These are phyloP conservation scores for Gamsiella multidivaricata DNA, from an alignment of 192 early-diverging fungal genomes.

Conservation along the genomic window DNA sequence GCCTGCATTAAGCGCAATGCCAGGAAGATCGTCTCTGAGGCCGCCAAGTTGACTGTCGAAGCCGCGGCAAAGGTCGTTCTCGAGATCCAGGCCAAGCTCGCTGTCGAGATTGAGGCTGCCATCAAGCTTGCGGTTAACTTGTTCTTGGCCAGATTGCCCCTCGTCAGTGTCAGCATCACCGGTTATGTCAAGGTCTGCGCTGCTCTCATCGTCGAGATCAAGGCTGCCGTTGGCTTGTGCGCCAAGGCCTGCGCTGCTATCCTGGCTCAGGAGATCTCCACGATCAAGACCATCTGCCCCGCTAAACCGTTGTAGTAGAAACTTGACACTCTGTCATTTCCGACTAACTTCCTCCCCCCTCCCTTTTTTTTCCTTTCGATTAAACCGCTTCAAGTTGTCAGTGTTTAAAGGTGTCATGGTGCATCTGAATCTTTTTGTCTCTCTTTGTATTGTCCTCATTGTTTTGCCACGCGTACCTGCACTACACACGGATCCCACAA, in stretches of 20 bases:
- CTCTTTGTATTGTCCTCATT: too few species aligned
- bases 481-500: too few species aligned
- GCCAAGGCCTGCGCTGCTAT: slow-evolving; percentile 35
- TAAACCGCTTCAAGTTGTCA: neutral
- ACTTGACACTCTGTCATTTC: neutral
- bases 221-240: slow-evolving; percentile 31
- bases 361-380: neutral
- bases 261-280: slow-evolving; percentile 26
- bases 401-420: too few species aligned
- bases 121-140: slow-evolving; percentile 47
- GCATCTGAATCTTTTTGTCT: too few species aligned
- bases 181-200: slow-evolving; percentile 39
- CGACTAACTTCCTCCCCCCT: neutral
- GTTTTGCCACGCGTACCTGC: too few species aligned
- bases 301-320: neutral
- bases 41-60: slow-evolving; percentile 46
- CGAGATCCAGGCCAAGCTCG: slow-evolving; percentile 30
- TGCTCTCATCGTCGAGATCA: slow-evolving; percentile 24
- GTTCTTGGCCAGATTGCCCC: slow-evolving; percentile 42
- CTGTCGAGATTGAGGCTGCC: slow-evolving; percentile 43
- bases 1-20: slow-evolving; percentile 38
- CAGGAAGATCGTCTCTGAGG: slow-evolving; percentile 44
- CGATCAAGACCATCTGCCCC: slow-evolving; percentile 48
- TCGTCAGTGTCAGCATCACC: slow-evolving; percentile 40
- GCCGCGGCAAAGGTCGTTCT: slow-evolving; percentile 36